Evolutionary conservation across 331 rosid genomes (phyloP).

Genomic region (Quercus phellos): DNA sequence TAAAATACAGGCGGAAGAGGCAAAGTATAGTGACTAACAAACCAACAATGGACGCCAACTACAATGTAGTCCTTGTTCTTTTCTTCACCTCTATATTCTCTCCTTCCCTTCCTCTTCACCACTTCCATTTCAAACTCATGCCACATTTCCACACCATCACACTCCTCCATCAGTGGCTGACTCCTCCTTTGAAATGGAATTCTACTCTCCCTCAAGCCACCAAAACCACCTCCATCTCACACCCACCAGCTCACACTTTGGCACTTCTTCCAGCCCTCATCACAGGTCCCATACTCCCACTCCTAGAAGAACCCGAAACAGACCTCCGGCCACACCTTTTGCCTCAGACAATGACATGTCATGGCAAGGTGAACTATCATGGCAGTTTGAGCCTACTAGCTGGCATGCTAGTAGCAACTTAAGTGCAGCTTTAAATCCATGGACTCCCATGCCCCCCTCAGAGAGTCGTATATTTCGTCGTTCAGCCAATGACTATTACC

Average conservation of each 20-base stretch:
- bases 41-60: slow-evolving; percentile 16
- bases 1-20: slow-evolving; percentile 21
- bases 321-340: slow-evolving; percentile 54
- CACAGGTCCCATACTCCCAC: slow-evolving; percentile 3
- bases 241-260: slow-evolving; percentile 30
- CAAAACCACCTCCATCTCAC: slow-evolving; percentile 33
- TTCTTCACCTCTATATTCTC: background rate
- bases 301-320: slow-evolving; percentile 23
- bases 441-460: slow-evolving; percentile 36
- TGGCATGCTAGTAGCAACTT: slow-evolving; percentile 38
- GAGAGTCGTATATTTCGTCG: slow-evolving; percentile 36
- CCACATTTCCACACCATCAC: background rate
- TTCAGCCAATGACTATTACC: slow-evolving; percentile 58
- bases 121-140: background rate
- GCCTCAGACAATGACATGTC: slow-evolving; percentile 61
- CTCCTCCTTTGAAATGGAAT: slow-evolving; percentile 46
- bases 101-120: background rate
- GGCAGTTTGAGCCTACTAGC: slow-evolving; percentile 68
- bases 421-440: slow-evolving; percentile 62
- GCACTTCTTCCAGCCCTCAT: slow-evolving; percentile 32
- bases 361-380: slow-evolving; percentile 72
- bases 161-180: slow-evolving; percentile 37
- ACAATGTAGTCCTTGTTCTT: slow-evolving; percentile 3
- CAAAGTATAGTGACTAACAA: slow-evolving; percentile 8
- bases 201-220: slow-evolving; percentile 13